Evolutionary conservation across 768 basidiomycete genomes (phyloP), one percentile per base, ranked within the genome.

Genomic region (Strobilomyces dryophilus): DNA sequence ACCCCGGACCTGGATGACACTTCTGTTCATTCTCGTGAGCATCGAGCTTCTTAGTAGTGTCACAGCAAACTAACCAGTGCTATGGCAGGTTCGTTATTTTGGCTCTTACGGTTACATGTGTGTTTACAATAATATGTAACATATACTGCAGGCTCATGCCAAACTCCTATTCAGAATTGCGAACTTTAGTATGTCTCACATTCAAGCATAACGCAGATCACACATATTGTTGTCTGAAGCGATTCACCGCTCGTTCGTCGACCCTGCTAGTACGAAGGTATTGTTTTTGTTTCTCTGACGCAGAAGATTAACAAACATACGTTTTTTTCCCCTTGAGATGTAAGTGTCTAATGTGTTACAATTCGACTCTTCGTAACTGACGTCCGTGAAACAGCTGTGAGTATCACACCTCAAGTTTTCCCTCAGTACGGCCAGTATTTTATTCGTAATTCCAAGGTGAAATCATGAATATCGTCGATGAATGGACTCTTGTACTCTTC

Each of bases 11-110:
- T 27, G 7, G 18, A 27, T 29, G 7, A 40, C 37, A 20, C 9
- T 27, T 39, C 18, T 39, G 11, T 39, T 39, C 18, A 9, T 39
- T 39, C 39, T 39, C 18, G 39, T 39, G 18, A 20, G 39, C 18
- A 20, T 39, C 18, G 9, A 20, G 17, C 36, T 7, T 20, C 7
- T 39, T 8, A 39, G 18, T 39, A 8, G n/a, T 8, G 5, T 17
- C 18, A 18, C 24, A 31, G 12, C 11, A 20, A n/a, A 2, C 14
- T 31, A 5, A 37, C 7, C 17, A 24, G 24, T 24, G 24, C 24
- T 24, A 4, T 37, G 1, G 17, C 41, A 58, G 57, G 32, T 56
- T 36, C 57, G 46, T 36, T 58, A 58, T 44, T 37, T 36, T 7
- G 26, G 26, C 27, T 18, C 18, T 39, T 39, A 39, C 10, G 39